Evolutionary conservation across 805 yeast species (phyloP), one percentile per base, ranked within the genome.

Genomic region (Lachancea cidri): DNA sequence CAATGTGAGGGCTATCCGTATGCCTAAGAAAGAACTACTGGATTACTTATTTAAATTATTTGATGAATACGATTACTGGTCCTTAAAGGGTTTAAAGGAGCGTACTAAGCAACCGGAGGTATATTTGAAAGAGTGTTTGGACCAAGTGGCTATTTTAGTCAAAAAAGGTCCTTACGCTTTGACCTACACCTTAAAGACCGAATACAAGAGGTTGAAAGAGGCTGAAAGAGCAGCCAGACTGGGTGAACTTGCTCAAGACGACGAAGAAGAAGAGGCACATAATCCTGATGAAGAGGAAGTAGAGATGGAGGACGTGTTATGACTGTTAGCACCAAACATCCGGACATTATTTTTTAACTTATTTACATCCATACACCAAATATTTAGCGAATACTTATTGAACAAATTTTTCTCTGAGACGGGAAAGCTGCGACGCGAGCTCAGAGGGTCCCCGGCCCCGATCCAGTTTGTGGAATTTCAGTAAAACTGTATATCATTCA

Each of bases 51-150:
- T 93, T 77, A 76, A 83, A 52, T 71, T 91, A 54, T 93, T 93
- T 64, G 96, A 88, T 63, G 94, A 89, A 61, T 87, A 84, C 62
- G 97, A 91, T 59, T 93, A 89, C 64, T 93, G 98, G 98, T 81
- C 93, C 8, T 73, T 93, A 73, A 88, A 88, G 65, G 96, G 96
- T 30, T 71, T 93, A 47, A 83, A 87, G 57, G 98, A 93, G 60
- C 77, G 95, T 52, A 88, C 97, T 2, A 81, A 83, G 55, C 98
- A 93, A 70, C 98, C 98, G 1, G 98, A 93, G 60, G 82, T 82
- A 16, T 94, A 86, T 61, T 70, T 93, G 48, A 87, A 89, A 58
- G 96, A 89, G 59, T 85, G 93, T 43, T 69, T 93, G 36, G 98
- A 91, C 46, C 78, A 83, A 36, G 86, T 93, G 56, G 98, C 98